phyloP scores from a whole-genome alignment of 345 rosid species.

The Sisymbrium irio region DNA sequence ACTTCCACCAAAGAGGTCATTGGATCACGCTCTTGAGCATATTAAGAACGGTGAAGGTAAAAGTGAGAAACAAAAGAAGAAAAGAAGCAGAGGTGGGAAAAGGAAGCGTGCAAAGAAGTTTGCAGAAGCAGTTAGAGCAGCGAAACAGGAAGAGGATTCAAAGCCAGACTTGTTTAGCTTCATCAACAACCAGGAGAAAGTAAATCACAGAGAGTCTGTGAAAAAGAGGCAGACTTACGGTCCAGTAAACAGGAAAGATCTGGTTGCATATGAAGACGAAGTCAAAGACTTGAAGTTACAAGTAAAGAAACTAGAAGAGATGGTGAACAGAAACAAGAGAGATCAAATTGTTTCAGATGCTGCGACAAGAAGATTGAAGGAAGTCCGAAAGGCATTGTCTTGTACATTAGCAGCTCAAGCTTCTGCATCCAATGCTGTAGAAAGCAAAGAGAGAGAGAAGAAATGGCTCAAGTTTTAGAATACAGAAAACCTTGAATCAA shows the following conservation, averaged over 20 bases:
- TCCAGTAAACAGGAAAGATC: constrained; percentile 57
- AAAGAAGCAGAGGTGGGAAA: constrained; percentile 89
- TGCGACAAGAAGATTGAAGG: constrained; percentile 66
- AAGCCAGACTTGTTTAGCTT: constrained; percentile 77
- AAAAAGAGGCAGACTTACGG: constrained; percentile 48
- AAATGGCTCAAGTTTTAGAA: constrained; percentile 87
- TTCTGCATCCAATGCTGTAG: constrained; percentile 68
- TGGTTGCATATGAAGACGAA: constrained; percentile 77
- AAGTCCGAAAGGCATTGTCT: constrained; percentile 59
- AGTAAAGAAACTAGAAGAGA: constrained; percentile 68
- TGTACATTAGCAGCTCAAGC: constrained; percentile 67
- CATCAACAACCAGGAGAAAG: constrained; percentile 50
- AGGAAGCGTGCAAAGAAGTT: constrained; percentile 82
- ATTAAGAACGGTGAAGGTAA: constrained; percentile 39
- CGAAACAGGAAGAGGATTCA: constrained; percentile 53
- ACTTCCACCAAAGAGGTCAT: constrained; percentile 79
- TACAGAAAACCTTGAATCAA: neutral
- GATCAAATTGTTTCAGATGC: constrained; percentile 77
- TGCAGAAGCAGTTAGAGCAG: constrained; percentile 68
- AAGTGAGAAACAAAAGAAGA: constrained; percentile 42
- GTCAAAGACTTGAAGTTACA: constrained; percentile 58
- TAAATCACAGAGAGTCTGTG: constrained; percentile 30
- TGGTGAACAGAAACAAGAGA: constrained; percentile 72
- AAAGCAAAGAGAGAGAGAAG: constrained; percentile 78
- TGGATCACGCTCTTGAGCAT: constrained; percentile 67